These are phyloP conservation scores for Heteromeles arbutifolia DNA, from an alignment of 306 rosid species.

Conservation along the genomic window DNA sequence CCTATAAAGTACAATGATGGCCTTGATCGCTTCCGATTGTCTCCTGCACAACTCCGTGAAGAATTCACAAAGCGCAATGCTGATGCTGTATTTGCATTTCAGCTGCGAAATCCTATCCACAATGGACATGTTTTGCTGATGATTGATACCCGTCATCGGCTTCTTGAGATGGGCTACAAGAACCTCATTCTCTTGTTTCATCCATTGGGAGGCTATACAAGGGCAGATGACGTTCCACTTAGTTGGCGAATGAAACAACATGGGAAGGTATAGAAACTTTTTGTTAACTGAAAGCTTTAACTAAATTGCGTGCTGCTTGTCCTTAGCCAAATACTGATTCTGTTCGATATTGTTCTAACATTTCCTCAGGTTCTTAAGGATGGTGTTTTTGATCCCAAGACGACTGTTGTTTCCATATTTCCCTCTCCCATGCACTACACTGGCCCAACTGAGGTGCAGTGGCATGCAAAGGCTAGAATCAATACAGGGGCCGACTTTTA, in stretches of 20 bases:
- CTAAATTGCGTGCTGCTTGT: not conserved
- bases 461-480: slow-evolving; percentile 99
- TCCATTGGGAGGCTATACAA: slow-evolving; percentile 94
- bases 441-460: slow-evolving; percentile 98
- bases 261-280: slow-evolving; percentile 53
- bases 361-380: slow-evolving; percentile 84
- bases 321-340: not conserved
- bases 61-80: slow-evolving; percentile 82
- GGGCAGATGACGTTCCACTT: slow-evolving; percentile 97
- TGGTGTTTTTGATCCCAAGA: slow-evolving; percentile 97
- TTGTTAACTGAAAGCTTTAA: not conserved
- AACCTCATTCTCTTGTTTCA: slow-evolving; percentile 91
- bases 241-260: slow-evolving; percentile 96
- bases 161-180: slow-evolving; percentile 97
- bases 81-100: slow-evolving; percentile 93
- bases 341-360: not conserved
- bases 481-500: slow-evolving; percentile 97
- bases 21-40: slow-evolving; percentile 81
- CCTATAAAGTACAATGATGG: slow-evolving; percentile 80
- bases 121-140: slow-evolving; percentile 95
- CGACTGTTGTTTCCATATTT: slow-evolving; percentile 94
- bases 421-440: slow-evolving; percentile 99
- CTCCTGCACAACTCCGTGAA: slow-evolving; percentile 78
- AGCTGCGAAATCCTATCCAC: slow-evolving; percentile 93
- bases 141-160: slow-evolving; percentile 89